A percentile compares a stretch with the other conserved stretches of the same genome.
Conservation (phyloP, 179 eudicot species). For the Patellifolia procumbens region DNA sequence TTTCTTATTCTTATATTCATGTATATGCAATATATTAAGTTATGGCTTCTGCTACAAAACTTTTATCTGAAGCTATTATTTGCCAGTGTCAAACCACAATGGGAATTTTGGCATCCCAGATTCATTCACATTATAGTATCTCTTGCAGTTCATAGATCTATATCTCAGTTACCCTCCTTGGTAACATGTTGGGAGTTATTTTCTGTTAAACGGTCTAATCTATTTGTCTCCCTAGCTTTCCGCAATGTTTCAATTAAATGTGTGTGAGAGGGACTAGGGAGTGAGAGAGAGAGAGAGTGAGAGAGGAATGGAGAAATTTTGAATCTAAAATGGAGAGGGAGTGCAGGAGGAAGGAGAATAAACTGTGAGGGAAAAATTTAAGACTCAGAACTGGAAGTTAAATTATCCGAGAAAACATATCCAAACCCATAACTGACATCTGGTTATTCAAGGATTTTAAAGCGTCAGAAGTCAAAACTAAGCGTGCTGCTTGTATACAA, state of each 20-base stretch:
- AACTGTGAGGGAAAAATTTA: neutral
- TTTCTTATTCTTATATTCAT: too few relatives aligned
- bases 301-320: neutral
- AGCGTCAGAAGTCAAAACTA: constrained; percentile 6
- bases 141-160: neutral
- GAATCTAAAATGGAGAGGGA: neutral
- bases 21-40: too few relatives aligned
- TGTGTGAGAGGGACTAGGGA: neutral
- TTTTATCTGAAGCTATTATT: neutral
- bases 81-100: neutral
- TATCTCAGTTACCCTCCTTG: too few relatives aligned
- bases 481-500: neutral
- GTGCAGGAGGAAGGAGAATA: neutral
- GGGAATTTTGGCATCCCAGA: neutral
- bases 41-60: neutral
- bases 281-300: neutral
- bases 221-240: neutral
- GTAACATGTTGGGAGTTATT: neutral
- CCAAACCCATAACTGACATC: neutral
- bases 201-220: neutral
- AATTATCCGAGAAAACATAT: neutral
- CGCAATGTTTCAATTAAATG: neutral
- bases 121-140: neutral
- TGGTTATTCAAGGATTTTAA: neutral
- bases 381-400: neutral